phyloP scores from a whole-genome alignment of 2,329 filamentous ascomycete genomes.

The Xenoacremonium recifei region DNA sequence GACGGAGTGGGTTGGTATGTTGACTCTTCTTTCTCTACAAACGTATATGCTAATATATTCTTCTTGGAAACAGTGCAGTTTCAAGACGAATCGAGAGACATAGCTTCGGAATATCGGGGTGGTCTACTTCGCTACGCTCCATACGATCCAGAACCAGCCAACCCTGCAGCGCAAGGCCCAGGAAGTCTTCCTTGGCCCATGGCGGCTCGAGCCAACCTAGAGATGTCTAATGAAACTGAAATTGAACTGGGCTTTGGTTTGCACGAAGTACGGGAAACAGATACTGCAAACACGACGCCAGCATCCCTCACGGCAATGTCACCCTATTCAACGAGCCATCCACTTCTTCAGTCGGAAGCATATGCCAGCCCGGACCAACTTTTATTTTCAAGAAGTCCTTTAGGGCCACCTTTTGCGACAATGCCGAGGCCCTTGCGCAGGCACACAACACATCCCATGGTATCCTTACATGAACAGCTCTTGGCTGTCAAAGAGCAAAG shows the following conservation, averaged over 20 bases:
- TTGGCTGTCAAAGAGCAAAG: constrained; percentile 10
- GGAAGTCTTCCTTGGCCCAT: not conserved
- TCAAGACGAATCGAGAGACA: constrained; percentile 82
- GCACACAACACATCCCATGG: constrained; percentile 12
- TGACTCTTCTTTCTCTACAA: not conserved
- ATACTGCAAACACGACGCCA: not conserved
- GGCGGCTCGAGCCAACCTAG: not conserved
- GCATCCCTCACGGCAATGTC: not conserved
- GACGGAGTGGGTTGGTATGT: constrained; percentile 24
- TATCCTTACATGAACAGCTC: constrained; percentile 8
- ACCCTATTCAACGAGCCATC: not conserved
- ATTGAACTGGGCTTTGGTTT: not conserved
- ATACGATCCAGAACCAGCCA: constrained; percentile 6
- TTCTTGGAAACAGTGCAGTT: constrained; percentile 66
- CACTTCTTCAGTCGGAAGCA: not conserved
- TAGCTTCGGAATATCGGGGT: constrained; percentile 86
- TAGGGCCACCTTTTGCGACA: not conserved
- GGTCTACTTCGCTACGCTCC: constrained; percentile 71
- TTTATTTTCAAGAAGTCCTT: not conserved
- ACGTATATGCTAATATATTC: constrained; percentile 8
- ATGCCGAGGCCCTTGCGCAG: constrained; percentile 1
- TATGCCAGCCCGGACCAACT: not conserved
- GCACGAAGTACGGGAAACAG: not conserved
- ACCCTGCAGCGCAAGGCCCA: not conserved
- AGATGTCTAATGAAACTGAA: not conserved